Percentiles rank a stretch among this genome's conserved stretches.
Evolutionary conservation across 768 basidiomycete species (phyloP).

Genomic region (Kwoniella bestiolae): DNA sequence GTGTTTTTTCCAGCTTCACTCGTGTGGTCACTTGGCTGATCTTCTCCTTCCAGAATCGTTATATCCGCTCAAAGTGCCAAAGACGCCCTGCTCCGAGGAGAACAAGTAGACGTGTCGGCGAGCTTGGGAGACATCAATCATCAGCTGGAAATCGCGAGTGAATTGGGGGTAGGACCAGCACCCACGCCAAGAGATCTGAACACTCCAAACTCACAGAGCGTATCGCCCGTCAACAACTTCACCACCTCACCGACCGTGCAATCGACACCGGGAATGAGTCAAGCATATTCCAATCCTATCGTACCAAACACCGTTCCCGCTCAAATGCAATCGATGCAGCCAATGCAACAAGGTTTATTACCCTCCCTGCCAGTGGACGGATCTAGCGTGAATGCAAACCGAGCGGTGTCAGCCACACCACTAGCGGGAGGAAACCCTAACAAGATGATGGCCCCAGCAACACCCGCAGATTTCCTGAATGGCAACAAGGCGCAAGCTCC

Average conservation of each 20-base stretch:
- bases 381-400: neutral
- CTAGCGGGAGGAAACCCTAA: slow-evolving; percentile 19
- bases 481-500: slow-evolving; percentile 37
- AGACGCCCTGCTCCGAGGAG: slow-evolving; percentile 47
- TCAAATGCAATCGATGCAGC: slow-evolving; percentile 3
- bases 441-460: slow-evolving; percentile 8
- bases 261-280: neutral
- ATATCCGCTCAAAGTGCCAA: slow-evolving; percentile 49
- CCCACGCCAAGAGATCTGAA: slow-evolving; percentile 33
- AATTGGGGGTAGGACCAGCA: slow-evolving; percentile 43
- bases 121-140: slow-evolving; percentile 50
- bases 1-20: slow-evolving; percentile 15
- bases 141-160: slow-evolving; percentile 50
- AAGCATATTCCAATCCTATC: slow-evolving; percentile 1
- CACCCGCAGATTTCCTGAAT: neutral
- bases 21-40: slow-evolving; percentile 1
- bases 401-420: slow-evolving; percentile 8
- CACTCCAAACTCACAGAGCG: slow-evolving; percentile 31
- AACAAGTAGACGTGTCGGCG: slow-evolving; percentile 49
- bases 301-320: neutral
- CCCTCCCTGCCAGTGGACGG: slow-evolving; percentile 39
- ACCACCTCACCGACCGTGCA: slow-evolving; percentile 16
- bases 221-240: slow-evolving; percentile 34
- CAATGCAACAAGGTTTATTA: slow-evolving; percentile 19
- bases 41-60: slow-evolving; percentile 39